These are phyloP conservation scores for Xerocomellus intermedius DNA, from an alignment of 768 basidiomycete species.

Conservation along the genomic window DNA sequence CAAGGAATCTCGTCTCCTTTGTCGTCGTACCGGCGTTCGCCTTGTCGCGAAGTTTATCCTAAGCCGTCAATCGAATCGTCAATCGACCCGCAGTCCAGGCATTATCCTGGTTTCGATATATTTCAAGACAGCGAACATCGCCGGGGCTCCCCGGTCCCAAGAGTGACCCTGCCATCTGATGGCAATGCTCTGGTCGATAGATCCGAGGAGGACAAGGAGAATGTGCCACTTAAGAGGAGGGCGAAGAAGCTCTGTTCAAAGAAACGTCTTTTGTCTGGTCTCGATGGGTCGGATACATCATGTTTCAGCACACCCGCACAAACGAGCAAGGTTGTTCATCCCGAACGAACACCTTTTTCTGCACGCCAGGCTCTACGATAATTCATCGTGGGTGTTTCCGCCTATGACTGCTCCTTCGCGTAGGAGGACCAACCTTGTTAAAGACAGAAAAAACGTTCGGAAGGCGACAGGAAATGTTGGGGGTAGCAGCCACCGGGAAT, in stretches of 20 bases:
- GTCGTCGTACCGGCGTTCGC: slow-evolving; percentile 14
- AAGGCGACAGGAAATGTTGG: background rate
- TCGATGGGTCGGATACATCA: slow-evolving; percentile 2
- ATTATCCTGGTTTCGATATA: slow-evolving; percentile 67
- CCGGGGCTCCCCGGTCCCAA: slow-evolving; percentile 1
- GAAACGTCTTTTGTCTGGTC: slow-evolving; percentile 15
- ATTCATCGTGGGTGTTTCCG: background rate
- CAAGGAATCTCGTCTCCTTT: slow-evolving; percentile 11
- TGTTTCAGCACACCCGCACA: slow-evolving; percentile 3
- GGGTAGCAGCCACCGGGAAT: background rate
- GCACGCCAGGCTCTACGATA: slow-evolving; percentile 21
- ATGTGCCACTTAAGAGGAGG: slow-evolving; percentile 48
- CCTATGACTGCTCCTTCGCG: background rate
- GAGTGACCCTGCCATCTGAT: slow-evolving; percentile 2
- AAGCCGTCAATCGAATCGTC: slow-evolving; percentile 39
- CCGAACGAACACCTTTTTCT: slow-evolving; percentile 16
- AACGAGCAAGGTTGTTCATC: slow-evolving; percentile 7
- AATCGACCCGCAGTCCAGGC: slow-evolving; percentile 52
- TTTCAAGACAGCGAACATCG: slow-evolving; percentile 42
- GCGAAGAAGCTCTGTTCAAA: slow-evolving; percentile 39
- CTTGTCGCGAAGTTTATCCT: slow-evolving; percentile 20
- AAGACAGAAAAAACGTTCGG: background rate
- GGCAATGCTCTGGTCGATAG: slow-evolving; percentile 5
- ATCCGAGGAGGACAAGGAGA: slow-evolving; percentile 56
- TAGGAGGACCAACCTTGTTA: background rate